Conservation (phyloP, 2,329 filamentous ascomycete genomes). For the Tothia fuscella region DNA sequence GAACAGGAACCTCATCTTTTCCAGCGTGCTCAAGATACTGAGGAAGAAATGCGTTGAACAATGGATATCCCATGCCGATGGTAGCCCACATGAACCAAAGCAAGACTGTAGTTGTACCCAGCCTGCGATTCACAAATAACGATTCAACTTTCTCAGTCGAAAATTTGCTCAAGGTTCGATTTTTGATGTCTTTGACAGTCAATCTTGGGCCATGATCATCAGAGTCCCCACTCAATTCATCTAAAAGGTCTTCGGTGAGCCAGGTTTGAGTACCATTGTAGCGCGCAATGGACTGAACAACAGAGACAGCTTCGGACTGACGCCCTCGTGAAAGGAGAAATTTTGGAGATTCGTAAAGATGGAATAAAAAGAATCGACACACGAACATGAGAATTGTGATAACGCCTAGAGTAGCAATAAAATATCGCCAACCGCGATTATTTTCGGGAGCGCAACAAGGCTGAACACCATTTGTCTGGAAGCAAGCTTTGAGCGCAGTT, state of each 20-base stretch:
- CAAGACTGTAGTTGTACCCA: constrained; percentile 37
- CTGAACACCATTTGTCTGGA: constrained; percentile 17
- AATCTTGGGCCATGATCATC: constrained; percentile 26
- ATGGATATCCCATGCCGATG: constrained; percentile 69
- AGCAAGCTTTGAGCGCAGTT: constrained; percentile 21
- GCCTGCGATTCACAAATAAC: constrained; percentile 41
- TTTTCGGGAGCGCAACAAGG: constrained; percentile 38
- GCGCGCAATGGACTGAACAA: constrained; percentile 65
- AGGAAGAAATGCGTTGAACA: constrained; percentile 85
- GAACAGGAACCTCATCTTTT: constrained; percentile 20
- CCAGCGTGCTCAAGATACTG: constrained; percentile 61
- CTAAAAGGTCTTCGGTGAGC: constrained; percentile 58
- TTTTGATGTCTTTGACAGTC: constrained; percentile 38
- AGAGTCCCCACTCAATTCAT: constrained; percentile 38
- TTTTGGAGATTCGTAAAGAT: constrained; percentile 76
- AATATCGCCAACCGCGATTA: constrained; percentile 63
- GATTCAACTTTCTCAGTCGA: constrained; percentile 55
- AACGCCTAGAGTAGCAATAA: constrained; percentile 58
- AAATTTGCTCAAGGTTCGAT: constrained; percentile 51
- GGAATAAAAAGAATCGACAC: constrained; percentile 67
- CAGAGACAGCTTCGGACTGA: constrained; percentile 66
- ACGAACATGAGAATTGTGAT: constrained; percentile 68
- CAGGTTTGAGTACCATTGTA: constrained; percentile 43
- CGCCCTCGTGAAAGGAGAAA: constrained; percentile 66
- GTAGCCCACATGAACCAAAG: constrained; percentile 73